Evolutionary conservation across 2,329 filamentous ascomycete species (phyloP), one percentile per base, ranked within the genome.

Genomic region (Colletotrichum euphorbiae): DNA sequence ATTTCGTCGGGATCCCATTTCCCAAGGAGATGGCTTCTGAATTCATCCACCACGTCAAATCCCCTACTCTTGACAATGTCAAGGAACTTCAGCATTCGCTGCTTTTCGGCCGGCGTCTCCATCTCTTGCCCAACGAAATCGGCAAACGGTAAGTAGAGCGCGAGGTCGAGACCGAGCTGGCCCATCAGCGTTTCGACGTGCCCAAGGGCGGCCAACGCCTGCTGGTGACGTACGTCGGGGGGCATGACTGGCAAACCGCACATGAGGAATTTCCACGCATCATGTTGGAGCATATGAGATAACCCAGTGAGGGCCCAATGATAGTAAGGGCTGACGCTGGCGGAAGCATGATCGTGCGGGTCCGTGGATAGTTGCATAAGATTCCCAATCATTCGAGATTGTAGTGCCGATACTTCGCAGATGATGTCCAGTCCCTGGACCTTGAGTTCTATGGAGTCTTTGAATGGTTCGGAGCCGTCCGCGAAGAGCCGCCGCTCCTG

Each of bases 51-150:
- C 40, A 60, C 45, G 6, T 54, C 56, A 9, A 66, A 66, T 4
- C 46, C 48, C 3, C 48, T 11, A 13, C 28, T 28, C 48, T 60
- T 46, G 0, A 61, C 31, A 1, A 36, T 45, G 40, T 66, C 62
- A 3, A 61, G 48, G 4, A 66, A 66, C 3, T 43, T 38, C 1
- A 66, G 19, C 48, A 61, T 38, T 0, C 62, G 15, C 17, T n/a
- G 46, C 31, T 54, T 28, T 21, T 66, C 62, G 2, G 24, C 38
- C 19, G 6, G 13, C 5, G 62, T 66, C 12, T 28, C 46, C 56
- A 66, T 61, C 4, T 66, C 36, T 17, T 21, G 19, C 13, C 56
- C 56, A n/a, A 66, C 40, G 9, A 54, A 66, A 12, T 54, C 46
- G 15, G 56, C 56, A 31, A 60, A 61, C 12, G 56, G 62, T 8